Evolutionary conservation across 192 early-diverging fungal species (phyloP).

Genomic region (Spinellus fusiger): DNA sequence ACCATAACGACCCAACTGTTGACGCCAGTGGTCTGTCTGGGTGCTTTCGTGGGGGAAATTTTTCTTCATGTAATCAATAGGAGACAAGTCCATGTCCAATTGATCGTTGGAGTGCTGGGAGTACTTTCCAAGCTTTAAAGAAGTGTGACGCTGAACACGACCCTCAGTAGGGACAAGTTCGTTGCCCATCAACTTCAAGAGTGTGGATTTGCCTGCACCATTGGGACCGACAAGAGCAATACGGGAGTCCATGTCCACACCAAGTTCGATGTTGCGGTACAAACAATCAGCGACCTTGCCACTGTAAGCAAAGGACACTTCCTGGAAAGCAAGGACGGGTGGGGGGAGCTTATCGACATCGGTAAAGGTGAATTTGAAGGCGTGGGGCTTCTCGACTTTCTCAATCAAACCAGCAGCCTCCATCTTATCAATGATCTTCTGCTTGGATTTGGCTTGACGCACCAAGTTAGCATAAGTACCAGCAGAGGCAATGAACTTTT

Average conservation of each 20-base stretch:
- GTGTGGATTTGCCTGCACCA: conserved; percentile 93
- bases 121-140: conserved; percentile 94
- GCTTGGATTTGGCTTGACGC: conserved; percentile 96
- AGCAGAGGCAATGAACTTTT: conserved; percentile 96
- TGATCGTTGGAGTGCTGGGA: conserved; percentile 97
- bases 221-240: conserved; percentile 96
- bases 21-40: conserved; percentile 85
- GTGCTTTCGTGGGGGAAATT: conserved; percentile 78
- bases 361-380: conserved; percentile 88
- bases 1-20: conserved; percentile 88
- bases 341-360: conserved; percentile 86
- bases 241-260: conserved; percentile 97
- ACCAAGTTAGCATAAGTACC: conserved; percentile 99
- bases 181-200: conserved; percentile 95
- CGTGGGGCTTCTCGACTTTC: conserved; percentile 71
- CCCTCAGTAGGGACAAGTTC: conserved; percentile 81
- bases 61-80: conserved; percentile 87
- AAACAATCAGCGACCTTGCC: conserved; percentile 78
- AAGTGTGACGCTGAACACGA: conserved; percentile 82
- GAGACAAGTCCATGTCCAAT: conserved; percentile 78
- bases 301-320: conserved; percentile 90
- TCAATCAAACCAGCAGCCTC: conserved; percentile 96
- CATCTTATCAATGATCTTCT: conserved; percentile 99
- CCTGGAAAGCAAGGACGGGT: conserved; percentile 88
- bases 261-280: conserved; percentile 88